phyloP scores from a whole-genome alignment of 805 yeast species.

The Candida succiphila region DNA sequence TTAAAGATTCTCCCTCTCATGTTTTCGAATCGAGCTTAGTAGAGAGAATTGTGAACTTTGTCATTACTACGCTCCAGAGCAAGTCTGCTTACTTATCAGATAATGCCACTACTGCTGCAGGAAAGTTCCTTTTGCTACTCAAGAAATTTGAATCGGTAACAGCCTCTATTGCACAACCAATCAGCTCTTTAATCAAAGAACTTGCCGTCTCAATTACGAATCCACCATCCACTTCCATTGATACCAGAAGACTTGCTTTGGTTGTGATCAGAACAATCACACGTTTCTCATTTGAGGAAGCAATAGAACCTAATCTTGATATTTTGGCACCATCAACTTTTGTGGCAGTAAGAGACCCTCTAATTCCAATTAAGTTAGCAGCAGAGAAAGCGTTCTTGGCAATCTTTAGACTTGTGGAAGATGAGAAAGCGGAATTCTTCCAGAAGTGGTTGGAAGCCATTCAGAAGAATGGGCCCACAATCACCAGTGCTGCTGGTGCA shows the following conservation, averaged over 20 bases:
- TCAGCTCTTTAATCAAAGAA: slow-evolving; percentile 34
- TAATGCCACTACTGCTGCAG: slow-evolving; percentile 70
- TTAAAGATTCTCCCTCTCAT: slow-evolving; percentile 65
- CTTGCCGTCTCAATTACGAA: slow-evolving; percentile 37
- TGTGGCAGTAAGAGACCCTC: slow-evolving; percentile 73
- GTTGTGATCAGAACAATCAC: slow-evolving; percentile 70
- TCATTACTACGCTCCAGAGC: slow-evolving; percentile 34
- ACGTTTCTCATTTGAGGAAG: slow-evolving; percentile 41
- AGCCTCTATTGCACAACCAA: slow-evolving; percentile 24
- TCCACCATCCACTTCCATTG: slow-evolving; percentile 56
- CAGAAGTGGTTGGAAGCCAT: slow-evolving; percentile 48
- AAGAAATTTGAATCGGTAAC: slow-evolving; percentile 24
- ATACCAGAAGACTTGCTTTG: slow-evolving; percentile 70
- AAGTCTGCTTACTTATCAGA: slow-evolving; percentile 50
- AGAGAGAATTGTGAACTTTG: slow-evolving; percentile 37
- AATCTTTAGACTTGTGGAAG: slow-evolving; percentile 64
- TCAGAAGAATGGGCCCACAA: slow-evolving; percentile 23
- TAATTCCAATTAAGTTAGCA: slow-evolving; percentile 87
- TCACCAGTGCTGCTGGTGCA: slow-evolving; percentile 34
- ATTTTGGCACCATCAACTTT: slow-evolving; percentile 65
- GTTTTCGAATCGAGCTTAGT: slow-evolving; percentile 43
- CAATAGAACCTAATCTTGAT: slow-evolving; percentile 45
- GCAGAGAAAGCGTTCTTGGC: slow-evolving; percentile 85
- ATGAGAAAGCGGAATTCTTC: slow-evolving; percentile 41
- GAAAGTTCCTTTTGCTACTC: slow-evolving; percentile 58